phyloP scores from a whole-genome alignment of 176 grass and related monocot genomes.

The Ananas comosus region DNA sequence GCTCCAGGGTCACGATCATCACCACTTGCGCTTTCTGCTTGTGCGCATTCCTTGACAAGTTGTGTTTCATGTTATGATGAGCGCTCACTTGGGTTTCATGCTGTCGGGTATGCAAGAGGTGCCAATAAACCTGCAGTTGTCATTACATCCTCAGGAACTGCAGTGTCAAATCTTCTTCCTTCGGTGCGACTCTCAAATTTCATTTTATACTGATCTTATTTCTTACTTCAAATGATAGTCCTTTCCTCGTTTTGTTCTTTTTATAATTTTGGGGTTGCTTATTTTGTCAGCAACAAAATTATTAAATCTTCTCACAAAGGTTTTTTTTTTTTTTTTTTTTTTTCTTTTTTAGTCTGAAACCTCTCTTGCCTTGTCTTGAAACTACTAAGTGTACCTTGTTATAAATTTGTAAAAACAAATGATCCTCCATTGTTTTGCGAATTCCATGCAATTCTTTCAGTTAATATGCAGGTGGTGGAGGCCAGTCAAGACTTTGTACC shows the following conservation, averaged over 20 bases:
- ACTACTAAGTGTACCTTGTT: neutral
- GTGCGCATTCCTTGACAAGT: constrained; percentile 58
- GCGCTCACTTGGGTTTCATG: constrained; percentile 96
- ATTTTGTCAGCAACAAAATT: neutral
- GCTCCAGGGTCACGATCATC: constrained; percentile 95
- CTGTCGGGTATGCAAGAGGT: constrained; percentile 82
- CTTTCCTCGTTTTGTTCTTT: neutral
- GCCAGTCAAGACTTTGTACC: constrained; percentile 82
- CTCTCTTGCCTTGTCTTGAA: neutral
- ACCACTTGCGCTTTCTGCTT: constrained; percentile 82
- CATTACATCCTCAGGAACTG: constrained; percentile 98
- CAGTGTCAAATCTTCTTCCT: constrained; percentile 96
- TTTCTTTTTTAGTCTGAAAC: neutral
- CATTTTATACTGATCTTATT: constrained; percentile 6
- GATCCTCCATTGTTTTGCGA: neutral
- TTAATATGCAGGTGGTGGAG: constrained; percentile 70
- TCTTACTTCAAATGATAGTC: neutral
- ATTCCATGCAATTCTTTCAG: constrained; percentile 8
- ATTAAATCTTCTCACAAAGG: too few species aligned
- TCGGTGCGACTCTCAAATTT: constrained; percentile 33
- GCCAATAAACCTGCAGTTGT: constrained; percentile 59
- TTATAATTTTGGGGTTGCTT: neutral
- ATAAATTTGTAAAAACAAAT: neutral
- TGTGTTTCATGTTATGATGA: constrained; percentile 98
- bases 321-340: too few species aligned